These are phyloP conservation scores for Halteria grandinella DNA, from an alignment of 73 alveolate genomes.

Conservation along the genomic window DNA sequence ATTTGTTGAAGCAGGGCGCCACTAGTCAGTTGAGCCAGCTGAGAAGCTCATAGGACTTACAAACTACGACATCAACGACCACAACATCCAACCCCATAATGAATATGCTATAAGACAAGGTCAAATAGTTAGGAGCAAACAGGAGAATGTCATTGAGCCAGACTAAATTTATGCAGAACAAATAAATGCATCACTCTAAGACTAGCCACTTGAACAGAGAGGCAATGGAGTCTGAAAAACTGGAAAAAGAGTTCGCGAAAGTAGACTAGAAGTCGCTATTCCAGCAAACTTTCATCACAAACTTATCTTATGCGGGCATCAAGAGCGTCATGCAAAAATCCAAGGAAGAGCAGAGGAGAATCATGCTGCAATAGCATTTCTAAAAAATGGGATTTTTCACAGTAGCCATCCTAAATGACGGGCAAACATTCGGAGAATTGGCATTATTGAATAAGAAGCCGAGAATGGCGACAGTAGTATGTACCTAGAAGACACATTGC, in stretches of 20 bases:
- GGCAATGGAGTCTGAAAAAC: background rate
- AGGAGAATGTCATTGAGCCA: too few relatives aligned
- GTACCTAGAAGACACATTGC: conserved; percentile 43
- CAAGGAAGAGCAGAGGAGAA: too few relatives aligned
- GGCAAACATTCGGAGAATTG: conserved; percentile 60
- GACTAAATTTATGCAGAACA: too few relatives aligned
- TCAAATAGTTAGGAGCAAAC: too few relatives aligned
- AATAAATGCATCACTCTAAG: too few relatives aligned
- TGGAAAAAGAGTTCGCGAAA: background rate
- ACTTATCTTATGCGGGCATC: background rate
- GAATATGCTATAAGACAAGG: too few relatives aligned
- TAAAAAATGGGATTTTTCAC: background rate
- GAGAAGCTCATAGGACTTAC: background rate
- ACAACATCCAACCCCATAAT: too few relatives aligned
- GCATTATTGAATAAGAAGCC: conserved; percentile 54
- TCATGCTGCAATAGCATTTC: too few relatives aligned
- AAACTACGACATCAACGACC: background rate
- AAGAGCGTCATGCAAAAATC: too few relatives aligned
- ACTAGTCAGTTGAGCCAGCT: background rate
- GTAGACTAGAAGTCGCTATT: background rate
- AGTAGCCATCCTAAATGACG: conserved; percentile 1
- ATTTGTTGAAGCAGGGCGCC: too few relatives aligned
- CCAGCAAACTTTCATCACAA: background rate
- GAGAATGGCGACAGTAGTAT: conserved; percentile 58
- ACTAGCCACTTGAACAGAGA: too few relatives aligned